Evolutionary conservation across 2,329 filamentous ascomycete genomes (phyloP).

Genomic region (Aspergillus pseudoviridinutans): DNA sequence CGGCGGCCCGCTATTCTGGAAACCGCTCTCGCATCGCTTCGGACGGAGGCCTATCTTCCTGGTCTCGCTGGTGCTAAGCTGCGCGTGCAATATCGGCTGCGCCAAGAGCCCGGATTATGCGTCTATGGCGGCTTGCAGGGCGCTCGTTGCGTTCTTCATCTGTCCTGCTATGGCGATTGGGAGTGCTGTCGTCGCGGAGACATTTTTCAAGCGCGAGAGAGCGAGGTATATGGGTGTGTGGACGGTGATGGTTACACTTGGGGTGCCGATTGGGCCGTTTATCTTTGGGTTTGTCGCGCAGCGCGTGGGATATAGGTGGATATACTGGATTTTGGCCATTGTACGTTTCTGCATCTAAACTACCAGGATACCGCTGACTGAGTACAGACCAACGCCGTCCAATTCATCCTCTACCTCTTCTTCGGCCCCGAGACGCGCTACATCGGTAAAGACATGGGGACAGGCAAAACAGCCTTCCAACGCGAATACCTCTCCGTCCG

Average conservation of each 20-base stretch:
- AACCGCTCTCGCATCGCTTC: background rate
- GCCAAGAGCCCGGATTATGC: constrained; percentile 40
- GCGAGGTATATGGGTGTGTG: constrained; percentile 56
- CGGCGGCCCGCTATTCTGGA: constrained; percentile 36
- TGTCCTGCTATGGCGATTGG: constrained; percentile 51
- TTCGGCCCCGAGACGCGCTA: constrained; percentile 55
- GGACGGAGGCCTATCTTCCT: constrained; percentile 3
- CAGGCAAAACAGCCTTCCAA: constrained; percentile 34
- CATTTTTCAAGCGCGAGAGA: constrained; percentile 54
- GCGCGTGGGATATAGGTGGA: constrained; percentile 55
- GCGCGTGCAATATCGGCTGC: constrained; percentile 22
- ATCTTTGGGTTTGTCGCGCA: constrained; percentile 46
- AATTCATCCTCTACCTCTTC: constrained; percentile 55
- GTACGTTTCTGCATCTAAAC: too few species aligned
- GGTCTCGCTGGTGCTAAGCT: background rate
- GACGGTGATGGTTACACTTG: constrained; percentile 51
- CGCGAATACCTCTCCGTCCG: constrained; percentile 44
- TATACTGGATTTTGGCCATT: constrained; percentile 57
- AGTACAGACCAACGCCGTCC: constrained; percentile 50
- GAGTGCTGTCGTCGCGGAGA: constrained; percentile 55
- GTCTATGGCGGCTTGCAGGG: constrained; percentile 49
- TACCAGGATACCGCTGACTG: background rate
- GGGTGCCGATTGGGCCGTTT: constrained; percentile 41
- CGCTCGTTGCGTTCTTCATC: constrained; percentile 55
- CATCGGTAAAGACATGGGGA: constrained; percentile 24